Conservation (phyloP, 768 basidiomycete genomes). For the Phylloporus sp. region DNA sequence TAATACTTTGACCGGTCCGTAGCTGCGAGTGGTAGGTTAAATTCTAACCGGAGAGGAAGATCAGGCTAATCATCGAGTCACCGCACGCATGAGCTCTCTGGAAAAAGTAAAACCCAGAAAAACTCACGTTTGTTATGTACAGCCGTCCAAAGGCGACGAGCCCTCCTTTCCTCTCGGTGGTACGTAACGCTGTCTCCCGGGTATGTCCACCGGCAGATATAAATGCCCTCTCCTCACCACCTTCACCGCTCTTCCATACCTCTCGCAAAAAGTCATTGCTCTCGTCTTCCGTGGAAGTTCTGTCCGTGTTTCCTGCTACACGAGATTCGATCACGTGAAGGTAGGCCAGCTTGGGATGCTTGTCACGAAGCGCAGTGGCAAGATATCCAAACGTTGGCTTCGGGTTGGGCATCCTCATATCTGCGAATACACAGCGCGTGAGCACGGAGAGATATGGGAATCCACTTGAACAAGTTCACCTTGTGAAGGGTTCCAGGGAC, state of each 20-base stretch:
- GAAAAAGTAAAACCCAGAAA: not conserved
- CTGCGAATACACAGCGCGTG: slow-evolving; percentile 19
- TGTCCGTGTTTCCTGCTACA: no score
- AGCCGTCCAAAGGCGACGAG: no score
- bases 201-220: no score
- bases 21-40: slow-evolving; percentile 23
- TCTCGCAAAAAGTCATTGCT: no score
- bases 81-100: not conserved
- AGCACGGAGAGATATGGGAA: not conserved
- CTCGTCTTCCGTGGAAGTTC: slow-evolving; percentile 32
- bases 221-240: no score
- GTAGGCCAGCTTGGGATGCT: slow-evolving; percentile 41
- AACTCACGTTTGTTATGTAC: slow-evolving; percentile 38
- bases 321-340: no score
- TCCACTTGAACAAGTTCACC: slow-evolving; percentile 22
- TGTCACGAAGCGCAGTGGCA: slow-evolving; percentile 36
- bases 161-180: no score
- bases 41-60: slow-evolving; percentile 26
- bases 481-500: slow-evolving; percentile 49
- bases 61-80: slow-evolving; percentile 25
- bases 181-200: no score
- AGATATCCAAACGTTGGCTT: slow-evolving; percentile 55
- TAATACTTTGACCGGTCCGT: no score
- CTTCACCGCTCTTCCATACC: no score
- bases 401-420: no score